Evolutionary conservation across 2,329 filamentous ascomycete genomes (phyloP), one percentile per base, ranked within the genome.

Genomic region (Hypocrella siamensis): DNA sequence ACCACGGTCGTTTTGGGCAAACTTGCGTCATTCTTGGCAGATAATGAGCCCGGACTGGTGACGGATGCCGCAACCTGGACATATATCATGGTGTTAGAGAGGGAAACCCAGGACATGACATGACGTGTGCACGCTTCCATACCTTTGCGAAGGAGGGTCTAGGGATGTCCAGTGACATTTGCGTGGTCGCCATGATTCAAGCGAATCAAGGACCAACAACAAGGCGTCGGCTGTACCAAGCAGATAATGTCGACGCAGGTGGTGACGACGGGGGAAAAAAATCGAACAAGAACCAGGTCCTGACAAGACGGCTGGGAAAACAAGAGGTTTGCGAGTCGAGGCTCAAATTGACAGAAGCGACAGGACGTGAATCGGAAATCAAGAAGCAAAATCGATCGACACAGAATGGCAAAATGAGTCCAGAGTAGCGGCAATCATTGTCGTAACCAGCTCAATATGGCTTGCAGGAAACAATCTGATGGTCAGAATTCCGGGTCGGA

Each of bases 71-170:
- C 64, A 39, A 69, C 60, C 65, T 70, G 34, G 26, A 36, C 31
- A 37, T 28, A 16, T 17, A 14, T 14, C 7, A 14, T 14, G 3
- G 25, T 26, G 25, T 26, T 14, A 26, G 25, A 10, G 7, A 7
- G 11, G 25, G n/a, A 14, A 26, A 14, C 5, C 25, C n/a, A 6
- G n/a, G n/a, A 11, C n/a, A n/a, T n/a, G n/a, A n/a, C n/a, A n/a
- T n/a, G n/a, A n/a, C n/a, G n/a, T 26, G n/a, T 11, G 31, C 26
- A 33, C 9, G 7, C 21, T 30, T 6, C 31, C 62, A 36, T 60
- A 82, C 79, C 68, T 81, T 84, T 56, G 79, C 79, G 63, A 85
- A 85, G 27, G 79, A 82, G 44, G 76, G 67, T 54, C 71, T 74
- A 32, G 58, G 57, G 34, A 58, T 41, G 41, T 67, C 64, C 39